Evolutionary conservation across 495 filamentous ascomycete species (phyloP), one percentile per base, ranked within the genome.

Genomic region (Talaromyces adpressus): DNA sequence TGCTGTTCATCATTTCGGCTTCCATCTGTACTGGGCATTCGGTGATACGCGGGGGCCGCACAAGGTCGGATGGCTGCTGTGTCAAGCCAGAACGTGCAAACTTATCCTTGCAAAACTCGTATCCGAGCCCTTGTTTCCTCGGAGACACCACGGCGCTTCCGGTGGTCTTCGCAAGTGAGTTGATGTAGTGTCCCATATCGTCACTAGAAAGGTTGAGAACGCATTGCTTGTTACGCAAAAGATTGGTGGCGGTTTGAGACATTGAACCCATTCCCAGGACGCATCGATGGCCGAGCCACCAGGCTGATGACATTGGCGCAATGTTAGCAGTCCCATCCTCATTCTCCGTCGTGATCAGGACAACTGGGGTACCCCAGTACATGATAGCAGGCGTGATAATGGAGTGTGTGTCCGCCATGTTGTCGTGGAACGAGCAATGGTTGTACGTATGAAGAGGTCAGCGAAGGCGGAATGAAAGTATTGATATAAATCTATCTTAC

Each of bases 231-330:
- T 73, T 79, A 30, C 77, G 79, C 8, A 73, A 65, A 8, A 81
- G 70, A 56, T 81, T 80, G 57, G 70, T 58, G 3, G 77, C 74
- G 1, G 77, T 79, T 65, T 80, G 75, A 29, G 73, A 77, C 57
- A 63, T 58, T 32, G 66, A 65, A 14, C 27, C 69, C 7, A 80
- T 65, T n/a, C 79, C 79, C 16, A 81, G 72, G 65, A 81, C 65
- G 69, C 79, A 80, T 14, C 72, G 72, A 62, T 77, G 67, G 29
- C 73, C 77, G 41, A 80, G 72, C 79, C 77, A 81, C 72, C 71
- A 81, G 59, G 75, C 79, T 45, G 79, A 79, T 18, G 79, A 81
- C 61, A 79, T 79, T 8, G 76, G 72, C 7, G 65, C 68, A 45
- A 81, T 76, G 63, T 80, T 80, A 64, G 66, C 63, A 18, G 76